Evolutionary conservation across 2,329 filamentous ascomycete genomes (phyloP).

Genomic region (Fusarium sublunatum): DNA sequence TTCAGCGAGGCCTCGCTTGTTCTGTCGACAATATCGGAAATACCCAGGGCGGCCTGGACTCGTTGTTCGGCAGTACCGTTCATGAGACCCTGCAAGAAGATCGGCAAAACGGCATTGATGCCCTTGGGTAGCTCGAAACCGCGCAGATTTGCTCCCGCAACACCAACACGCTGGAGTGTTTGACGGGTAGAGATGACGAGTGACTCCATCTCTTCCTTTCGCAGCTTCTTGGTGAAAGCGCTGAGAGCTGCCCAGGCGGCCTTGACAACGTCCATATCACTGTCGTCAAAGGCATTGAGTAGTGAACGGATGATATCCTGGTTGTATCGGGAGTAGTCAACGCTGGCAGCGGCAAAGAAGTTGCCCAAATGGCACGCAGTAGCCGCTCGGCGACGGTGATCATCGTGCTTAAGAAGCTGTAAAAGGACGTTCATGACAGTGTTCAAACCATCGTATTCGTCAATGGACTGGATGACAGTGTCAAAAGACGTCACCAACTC

Average conservation of each 20-base stretch:
- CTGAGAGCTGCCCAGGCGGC: slow-evolving; percentile 87
- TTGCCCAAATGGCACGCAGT: slow-evolving; percentile 83
- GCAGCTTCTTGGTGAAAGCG: slow-evolving; percentile 87
- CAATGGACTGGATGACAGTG: slow-evolving; percentile 89
- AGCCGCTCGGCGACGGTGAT: slow-evolving; percentile 83
- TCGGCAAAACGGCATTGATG: slow-evolving; percentile 94
- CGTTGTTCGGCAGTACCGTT: slow-evolving; percentile 94
- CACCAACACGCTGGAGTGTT: slow-evolving; percentile 87
- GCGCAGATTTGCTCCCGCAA: slow-evolving; percentile 83
- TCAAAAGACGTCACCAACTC: slow-evolving; percentile 88
- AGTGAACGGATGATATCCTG: slow-evolving; percentile 93
- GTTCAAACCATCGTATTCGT: slow-evolving; percentile 95
- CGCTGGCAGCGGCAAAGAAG: slow-evolving; percentile 83
- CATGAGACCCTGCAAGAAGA: slow-evolving; percentile 97
- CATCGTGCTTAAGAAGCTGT: slow-evolving; percentile 88
- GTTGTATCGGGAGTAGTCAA: slow-evolving; percentile 96
- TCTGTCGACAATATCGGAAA: slow-evolving; percentile 95
- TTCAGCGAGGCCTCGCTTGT: slow-evolving; percentile 89
- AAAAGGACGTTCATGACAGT: slow-evolving; percentile 95
- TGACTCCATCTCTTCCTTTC: slow-evolving; percentile 98
- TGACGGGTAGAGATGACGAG: slow-evolving; percentile 88
- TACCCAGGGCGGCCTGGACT: slow-evolving; percentile 89
- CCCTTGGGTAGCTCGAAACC: slow-evolving; percentile 96
- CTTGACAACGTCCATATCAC: slow-evolving; percentile 86
- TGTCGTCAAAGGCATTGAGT: slow-evolving; percentile 91